These are phyloP conservation scores for Komagataea norvegica DNA, from an alignment of 1,139 yeast species.

Conservation along the genomic window DNA sequence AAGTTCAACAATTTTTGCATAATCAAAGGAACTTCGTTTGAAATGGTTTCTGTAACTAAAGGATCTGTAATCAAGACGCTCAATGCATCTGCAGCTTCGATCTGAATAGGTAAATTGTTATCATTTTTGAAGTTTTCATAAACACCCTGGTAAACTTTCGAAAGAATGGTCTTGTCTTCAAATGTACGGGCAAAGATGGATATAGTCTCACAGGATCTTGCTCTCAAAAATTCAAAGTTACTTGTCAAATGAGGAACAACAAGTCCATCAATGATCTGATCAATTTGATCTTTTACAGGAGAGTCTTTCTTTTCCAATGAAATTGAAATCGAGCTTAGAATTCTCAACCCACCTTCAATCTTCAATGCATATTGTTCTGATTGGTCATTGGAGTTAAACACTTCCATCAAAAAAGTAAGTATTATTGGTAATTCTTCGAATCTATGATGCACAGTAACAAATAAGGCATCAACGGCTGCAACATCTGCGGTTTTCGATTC, in stretches of 20 bases:
- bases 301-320: slow-evolving; percentile 42
- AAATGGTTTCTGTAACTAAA: slow-evolving; percentile 64
- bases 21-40: slow-evolving; percentile 68
- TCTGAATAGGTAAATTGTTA: slow-evolving; percentile 64
- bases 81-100: slow-evolving; percentile 84
- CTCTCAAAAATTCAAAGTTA: slow-evolving; percentile 66
- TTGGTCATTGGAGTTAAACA: slow-evolving; percentile 36
- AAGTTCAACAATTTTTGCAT: slow-evolving; percentile 76
- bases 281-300: slow-evolving; percentile 60
- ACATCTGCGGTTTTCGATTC: slow-evolving; percentile 74
- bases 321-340: slow-evolving; percentile 69
- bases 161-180: slow-evolving; percentile 46
- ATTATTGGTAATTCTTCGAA: slow-evolving; percentile 43
- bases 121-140: slow-evolving; percentile 32
- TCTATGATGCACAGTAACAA: slow-evolving; percentile 41
- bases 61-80: slow-evolving; percentile 70
- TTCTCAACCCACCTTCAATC: slow-evolving; percentile 79
- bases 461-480: slow-evolving; percentile 75
- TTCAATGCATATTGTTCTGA: slow-evolving; percentile 54
- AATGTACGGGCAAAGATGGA: slow-evolving; percentile 55
- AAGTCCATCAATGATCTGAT: slow-evolving; percentile 58
- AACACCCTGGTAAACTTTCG: slow-evolving; percentile 59
- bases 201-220: slow-evolving; percentile 79
- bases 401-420: slow-evolving; percentile 45
- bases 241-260: slow-evolving; percentile 66